Base-by-base conservation (phyloP, 768 basidiomycete species). In the Tylopilus vinaceipallidus region DNA sequence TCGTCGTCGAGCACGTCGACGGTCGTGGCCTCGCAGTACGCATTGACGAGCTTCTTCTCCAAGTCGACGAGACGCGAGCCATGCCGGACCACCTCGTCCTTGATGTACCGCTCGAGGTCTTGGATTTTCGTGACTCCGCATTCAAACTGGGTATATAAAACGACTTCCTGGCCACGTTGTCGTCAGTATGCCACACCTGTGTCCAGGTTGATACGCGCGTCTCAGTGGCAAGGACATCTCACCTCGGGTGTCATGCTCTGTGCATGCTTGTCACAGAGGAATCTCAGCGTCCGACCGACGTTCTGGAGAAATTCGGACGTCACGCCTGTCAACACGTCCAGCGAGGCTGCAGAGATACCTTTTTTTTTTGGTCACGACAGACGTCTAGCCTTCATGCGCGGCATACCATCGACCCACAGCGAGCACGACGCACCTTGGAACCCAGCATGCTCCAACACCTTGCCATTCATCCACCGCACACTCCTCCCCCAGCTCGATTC, bases 121-220 rank as follows among this genome's bases (percentile, higher is more conserved):
- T 83, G 77, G 8, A 92, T 72, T 47, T 82, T 79, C 0, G 90
- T 82, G 7, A 80, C 82, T 6, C 95, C 95, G 52, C 88, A 90
- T 70, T 97, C 92, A 56, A 94, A 91, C 16, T 98, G 72, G 1
- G 91, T 88, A 65, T 95, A 91, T 2, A 94, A 77, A 32, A 95
- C 84, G 29, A 97, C 95, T 83, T 95, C 92, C 92, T 95, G 50
- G n/a, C 36, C 32, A 49, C 17, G 32, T 37, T 45, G 35, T 12
- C 6, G 34, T 49, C 40, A 58, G 50, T 19, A 47, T 36, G n/a
- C n/a, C n/a, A n/a, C n/a, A n/a, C n/a, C n/a, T n/a, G n/a, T n/a
- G n/a, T n/a, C n/a, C n/a, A n/a, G n/a, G n/a, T n/a, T n/a, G n/a
- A n/a, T n/a, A n/a, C n/a, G n/a, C 12, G 20, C 45, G 33, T 29